Conservation (phyloP, 1,139 yeast species). For the Kurtzmaniella quercitrusa region DNA sequence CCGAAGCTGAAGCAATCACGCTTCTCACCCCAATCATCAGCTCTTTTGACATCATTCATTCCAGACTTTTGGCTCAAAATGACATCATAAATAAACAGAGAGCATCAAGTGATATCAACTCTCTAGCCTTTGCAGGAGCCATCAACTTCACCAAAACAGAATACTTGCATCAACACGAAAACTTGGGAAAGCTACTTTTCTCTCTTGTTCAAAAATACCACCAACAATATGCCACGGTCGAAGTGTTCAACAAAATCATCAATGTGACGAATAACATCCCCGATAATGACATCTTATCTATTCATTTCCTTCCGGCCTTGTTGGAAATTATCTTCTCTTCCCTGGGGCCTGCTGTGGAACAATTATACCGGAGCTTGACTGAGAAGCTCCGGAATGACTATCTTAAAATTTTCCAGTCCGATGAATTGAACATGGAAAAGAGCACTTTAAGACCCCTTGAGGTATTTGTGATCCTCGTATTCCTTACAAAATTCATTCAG, state of each 20-base stretch:
- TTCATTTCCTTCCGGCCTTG: conserved; percentile 66
- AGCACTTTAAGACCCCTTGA: conserved; percentile 55
- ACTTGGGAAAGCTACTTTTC: conserved; percentile 60
- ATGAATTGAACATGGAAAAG: conserved; percentile 41
- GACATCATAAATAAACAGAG: conserved; percentile 67
- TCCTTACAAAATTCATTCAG: conserved; percentile 60
- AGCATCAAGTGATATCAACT: conserved; percentile 34
- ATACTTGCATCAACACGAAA: conserved; percentile 64
- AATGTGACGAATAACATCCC: conserved; percentile 22
- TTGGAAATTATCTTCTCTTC: conserved; percentile 36
- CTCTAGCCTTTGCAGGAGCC: conserved; percentile 49
- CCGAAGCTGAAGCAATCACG: conserved; percentile 9
- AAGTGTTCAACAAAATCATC: conserved; percentile 33
- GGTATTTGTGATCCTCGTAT: conserved; percentile 45
- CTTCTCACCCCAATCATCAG: conserved; percentile 24
- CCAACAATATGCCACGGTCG: conserved; percentile 25
- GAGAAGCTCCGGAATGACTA: conserved; percentile 19
- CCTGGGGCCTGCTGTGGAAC: conserved; percentile 21
- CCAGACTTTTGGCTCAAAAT: conserved; percentile 48
- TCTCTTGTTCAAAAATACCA: conserved; percentile 41
- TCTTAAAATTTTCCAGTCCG: conserved; percentile 22
- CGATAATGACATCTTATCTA: conserved; percentile 56
- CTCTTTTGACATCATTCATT: conserved; percentile 57
- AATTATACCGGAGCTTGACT: conserved; percentile 24
- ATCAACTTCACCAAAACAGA: conserved; percentile 58